A percentile compares a stretch with the other conserved stretches of the same genome.
These are phyloP conservation scores for Cladosporium sp. DNA, from an alignment of 2,329 filamentous ascomycete species.

Conservation along the genomic window DNA sequence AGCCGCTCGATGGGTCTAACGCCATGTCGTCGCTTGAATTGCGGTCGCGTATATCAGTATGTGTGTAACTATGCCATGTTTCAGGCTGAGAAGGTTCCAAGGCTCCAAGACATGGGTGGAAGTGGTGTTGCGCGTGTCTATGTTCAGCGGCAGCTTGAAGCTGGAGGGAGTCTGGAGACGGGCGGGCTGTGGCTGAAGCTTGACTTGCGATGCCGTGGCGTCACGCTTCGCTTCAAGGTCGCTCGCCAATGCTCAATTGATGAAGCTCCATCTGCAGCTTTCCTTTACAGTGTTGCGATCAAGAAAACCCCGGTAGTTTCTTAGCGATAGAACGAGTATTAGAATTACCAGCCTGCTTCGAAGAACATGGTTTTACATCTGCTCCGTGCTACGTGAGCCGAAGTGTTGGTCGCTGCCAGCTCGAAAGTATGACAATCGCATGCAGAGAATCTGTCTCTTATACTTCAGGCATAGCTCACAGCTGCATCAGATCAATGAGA, in stretches of 20 bases:
- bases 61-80: background rate
- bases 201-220: background rate
- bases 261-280: background rate
- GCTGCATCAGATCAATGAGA: too few species aligned
- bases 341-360: too few species aligned
- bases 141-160: background rate
- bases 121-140: background rate
- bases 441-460: too few species aligned
- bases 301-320: too few species aligned
- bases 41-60: background rate
- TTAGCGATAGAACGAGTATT: too few species aligned
- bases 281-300: background rate
- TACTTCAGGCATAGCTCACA: too few species aligned
- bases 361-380: too few species aligned
- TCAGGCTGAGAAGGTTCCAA: background rate
- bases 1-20: conserved; percentile 21
- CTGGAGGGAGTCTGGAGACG: background rate
- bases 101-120: background rate
- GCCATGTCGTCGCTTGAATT: conserved; percentile 15
- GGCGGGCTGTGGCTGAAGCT: background rate
- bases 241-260: too few species aligned
- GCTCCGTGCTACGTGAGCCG: too few species aligned
- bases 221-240: background rate
- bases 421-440: too few species aligned
- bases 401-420: too few species aligned